Evolutionary conservation across 345 rosid genomes (phyloP).

Genomic region (Salix viminalis): DNA sequence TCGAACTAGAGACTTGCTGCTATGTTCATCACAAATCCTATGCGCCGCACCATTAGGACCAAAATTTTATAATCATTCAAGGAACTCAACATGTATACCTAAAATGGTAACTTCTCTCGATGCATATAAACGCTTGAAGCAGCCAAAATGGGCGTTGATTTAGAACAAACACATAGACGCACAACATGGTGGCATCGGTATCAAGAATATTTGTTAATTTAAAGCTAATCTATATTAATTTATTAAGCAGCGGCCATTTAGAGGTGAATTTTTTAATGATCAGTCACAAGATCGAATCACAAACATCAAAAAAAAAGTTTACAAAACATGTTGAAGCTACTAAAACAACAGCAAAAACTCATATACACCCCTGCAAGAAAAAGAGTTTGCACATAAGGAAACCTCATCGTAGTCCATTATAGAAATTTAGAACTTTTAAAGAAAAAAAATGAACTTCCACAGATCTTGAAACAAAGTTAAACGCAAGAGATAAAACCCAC

Average conservation of each 20-base stretch:
- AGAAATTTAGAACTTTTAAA: not conserved
- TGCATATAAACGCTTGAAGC: no score
- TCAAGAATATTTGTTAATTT: conserved; percentile 14
- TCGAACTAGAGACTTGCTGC: no score
- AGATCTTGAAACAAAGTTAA: not conserved
- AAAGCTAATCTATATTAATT: not conserved
- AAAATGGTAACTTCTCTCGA: no score
- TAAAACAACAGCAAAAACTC: not conserved
- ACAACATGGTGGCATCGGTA: not conserved
- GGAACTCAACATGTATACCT: not conserved
- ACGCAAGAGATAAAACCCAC: not conserved
- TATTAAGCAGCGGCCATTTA: not conserved
- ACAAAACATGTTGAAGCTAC: not conserved
- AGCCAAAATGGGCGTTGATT: no score
- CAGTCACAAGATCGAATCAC: not conserved
- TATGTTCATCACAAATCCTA: no score
- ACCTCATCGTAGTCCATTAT: not conserved
- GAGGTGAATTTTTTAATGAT: not conserved
- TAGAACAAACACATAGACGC: not conserved
- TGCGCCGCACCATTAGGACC: no score
- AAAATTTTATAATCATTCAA: no score
- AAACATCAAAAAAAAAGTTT: not conserved
- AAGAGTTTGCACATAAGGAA: not conserved
- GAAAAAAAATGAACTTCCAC: no score
- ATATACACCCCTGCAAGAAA: not conserved